Evolutionary conservation across 306 rosid genomes (phyloP).

Genomic region (Styphnolobium japonicum): DNA sequence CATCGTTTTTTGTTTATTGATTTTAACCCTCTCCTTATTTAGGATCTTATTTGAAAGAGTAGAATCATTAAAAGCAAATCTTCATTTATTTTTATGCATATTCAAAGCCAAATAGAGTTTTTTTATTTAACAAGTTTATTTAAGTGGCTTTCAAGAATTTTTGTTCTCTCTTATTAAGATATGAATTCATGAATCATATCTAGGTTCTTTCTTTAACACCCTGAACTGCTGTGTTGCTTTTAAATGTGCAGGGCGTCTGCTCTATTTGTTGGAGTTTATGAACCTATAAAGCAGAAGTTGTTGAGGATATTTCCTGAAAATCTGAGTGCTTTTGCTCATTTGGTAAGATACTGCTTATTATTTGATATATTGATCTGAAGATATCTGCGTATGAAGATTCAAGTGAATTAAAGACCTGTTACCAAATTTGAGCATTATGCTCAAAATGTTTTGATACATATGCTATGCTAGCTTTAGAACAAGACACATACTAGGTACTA

Average conservation of each 20-base stretch:
- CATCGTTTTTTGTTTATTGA: background rate
- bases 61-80: background rate
- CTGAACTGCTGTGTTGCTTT: constrained; percentile 7
- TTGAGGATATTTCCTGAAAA: constrained; percentile 77
- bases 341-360: constrained; percentile 60
- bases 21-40: background rate
- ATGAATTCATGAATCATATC: constrained; percentile 14
- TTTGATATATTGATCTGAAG: background rate
- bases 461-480: constrained; percentile 11
- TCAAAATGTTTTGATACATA: background rate
- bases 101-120: constrained; percentile 1
- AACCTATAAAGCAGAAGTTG: constrained; percentile 87
- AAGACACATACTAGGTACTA: background rate
- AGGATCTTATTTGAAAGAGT: background rate
- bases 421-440: background rate
- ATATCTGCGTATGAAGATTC: background rate
- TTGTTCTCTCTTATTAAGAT: constrained; percentile 17
- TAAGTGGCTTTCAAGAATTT: background rate
- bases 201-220: constrained; percentile 18
- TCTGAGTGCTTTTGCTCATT: constrained; percentile 81
- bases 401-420: background rate
- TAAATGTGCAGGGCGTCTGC: constrained; percentile 85
- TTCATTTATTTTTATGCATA: background rate
- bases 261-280: constrained; percentile 89
- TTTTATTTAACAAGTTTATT: background rate